Conservation (phyloP, 2,329 filamentous ascomycete genomes). For the Helicocarpus griseus region DNA sequence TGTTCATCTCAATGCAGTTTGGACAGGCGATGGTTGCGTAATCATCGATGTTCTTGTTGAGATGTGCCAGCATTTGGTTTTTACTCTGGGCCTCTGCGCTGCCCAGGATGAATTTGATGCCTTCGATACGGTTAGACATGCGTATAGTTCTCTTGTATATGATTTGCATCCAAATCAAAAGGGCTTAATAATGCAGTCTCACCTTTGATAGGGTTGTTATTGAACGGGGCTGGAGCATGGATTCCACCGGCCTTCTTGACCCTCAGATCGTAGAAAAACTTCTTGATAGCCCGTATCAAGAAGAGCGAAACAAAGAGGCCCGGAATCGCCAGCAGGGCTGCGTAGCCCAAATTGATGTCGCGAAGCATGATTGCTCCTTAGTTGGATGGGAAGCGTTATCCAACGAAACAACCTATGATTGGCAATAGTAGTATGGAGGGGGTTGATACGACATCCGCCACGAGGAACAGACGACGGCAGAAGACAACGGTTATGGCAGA, state of each 20-base stretch:
- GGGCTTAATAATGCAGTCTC: background rate
- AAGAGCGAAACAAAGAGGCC: background rate
- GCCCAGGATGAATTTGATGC: background rate
- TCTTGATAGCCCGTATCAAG: background rate
- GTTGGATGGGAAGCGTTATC: background rate
- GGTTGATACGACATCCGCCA: too few species aligned
- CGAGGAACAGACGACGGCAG: too few species aligned
- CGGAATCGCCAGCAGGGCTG: background rate
- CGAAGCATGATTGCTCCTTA: background rate
- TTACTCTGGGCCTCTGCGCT: conserved; percentile 7
- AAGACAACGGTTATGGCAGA: too few species aligned
- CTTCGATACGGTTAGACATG: background rate
- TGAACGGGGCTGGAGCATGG: conserved; percentile 3
- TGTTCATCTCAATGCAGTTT: conserved; percentile 52
- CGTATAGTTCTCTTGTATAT: background rate
- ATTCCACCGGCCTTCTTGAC: conserved; percentile 3
- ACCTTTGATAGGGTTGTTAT: background rate
- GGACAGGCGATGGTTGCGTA: conserved; percentile 21
- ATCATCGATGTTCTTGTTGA: conserved; percentile 41
- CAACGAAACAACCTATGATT: too few species aligned
- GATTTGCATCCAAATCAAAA: background rate
- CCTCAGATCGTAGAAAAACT: conserved; percentile 6
- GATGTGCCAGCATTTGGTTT: conserved; percentile 41
- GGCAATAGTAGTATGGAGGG: background rate
- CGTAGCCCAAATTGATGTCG: background rate